Percentiles rank a stretch among this genome's conserved stretches.
Conservation (phyloP, 2,329 filamentous ascomycete genomes). For the Aspergillus glaucus region DNA sequence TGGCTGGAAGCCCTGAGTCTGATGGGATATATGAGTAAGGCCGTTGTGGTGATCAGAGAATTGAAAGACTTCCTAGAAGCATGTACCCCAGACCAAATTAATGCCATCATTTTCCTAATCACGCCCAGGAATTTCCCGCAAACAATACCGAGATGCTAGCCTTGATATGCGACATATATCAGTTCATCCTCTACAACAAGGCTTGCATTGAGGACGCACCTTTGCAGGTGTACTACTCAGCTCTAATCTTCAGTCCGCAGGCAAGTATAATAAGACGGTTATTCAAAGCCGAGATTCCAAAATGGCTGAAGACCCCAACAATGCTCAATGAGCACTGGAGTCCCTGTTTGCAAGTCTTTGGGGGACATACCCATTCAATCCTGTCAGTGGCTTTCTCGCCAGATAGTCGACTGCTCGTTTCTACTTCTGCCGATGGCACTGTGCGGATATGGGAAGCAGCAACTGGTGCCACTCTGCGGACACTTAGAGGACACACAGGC, state of each 20-base stretch:
- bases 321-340: neutral
- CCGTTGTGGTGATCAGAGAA: neutral
- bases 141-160: too few species aligned
- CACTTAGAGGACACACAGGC: neutral
- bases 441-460: neutral
- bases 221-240: neutral
- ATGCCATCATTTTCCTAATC: too few species aligned
- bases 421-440: neutral
- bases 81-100: too few species aligned
- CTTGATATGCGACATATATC: neutral
- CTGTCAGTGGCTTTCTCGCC: neutral
- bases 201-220: neutral
- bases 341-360: neutral
- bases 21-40: neutral
- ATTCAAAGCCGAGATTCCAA: neutral
- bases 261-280: neutral
- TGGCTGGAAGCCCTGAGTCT: neutral
- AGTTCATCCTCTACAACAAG: neutral
- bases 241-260: neutral
- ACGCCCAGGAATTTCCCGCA: too few species aligned
- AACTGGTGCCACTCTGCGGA: neutral
- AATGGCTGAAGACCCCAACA: neutral
- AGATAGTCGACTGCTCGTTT: neutral
- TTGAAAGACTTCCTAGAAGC: neutral
- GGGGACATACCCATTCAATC: neutral